Percentiles rank a stretch among this genome's conserved stretches.
Conservation (phyloP, 164 flowering plant species). For the Stephania yunnanensis region DNA sequence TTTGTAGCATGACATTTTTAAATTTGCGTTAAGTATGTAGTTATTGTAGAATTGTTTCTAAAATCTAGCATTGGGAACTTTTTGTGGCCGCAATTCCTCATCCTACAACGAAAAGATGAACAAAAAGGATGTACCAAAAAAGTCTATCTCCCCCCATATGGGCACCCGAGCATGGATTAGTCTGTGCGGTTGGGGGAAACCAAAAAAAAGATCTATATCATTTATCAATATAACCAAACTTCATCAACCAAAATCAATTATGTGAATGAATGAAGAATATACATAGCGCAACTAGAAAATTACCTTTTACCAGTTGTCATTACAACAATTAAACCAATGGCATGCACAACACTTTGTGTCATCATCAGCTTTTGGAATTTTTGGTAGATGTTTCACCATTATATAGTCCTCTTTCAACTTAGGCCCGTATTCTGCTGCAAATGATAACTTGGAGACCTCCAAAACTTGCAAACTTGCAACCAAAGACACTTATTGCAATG, state of each 20-base stretch:
- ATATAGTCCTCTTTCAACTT: constrained; percentile 94
- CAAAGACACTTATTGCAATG: constrained; percentile 1
- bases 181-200: too few relatives aligned
- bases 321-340: constrained; percentile 68
- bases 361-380: constrained; percentile 44
- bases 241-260: not conserved
- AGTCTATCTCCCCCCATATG: not conserved
- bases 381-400: constrained; percentile 90
- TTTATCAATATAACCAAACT: not conserved
- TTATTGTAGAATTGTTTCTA: not conserved
- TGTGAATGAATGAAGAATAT: constrained; percentile 2
- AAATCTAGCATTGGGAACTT: not conserved
- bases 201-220: too few relatives aligned
- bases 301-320: constrained; percentile 99
- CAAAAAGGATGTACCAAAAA: not conserved
- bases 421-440: constrained; percentile 91
- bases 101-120: not conserved
- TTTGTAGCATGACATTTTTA: too few relatives aligned
- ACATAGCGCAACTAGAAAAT: not conserved
- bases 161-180: too few relatives aligned
- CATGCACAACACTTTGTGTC: constrained; percentile 59
- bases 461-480: constrained; percentile 89
- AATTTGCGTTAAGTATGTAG: too few relatives aligned
- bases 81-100: not conserved
- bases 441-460: constrained; percentile 93